Percentiles rank a stretch among this genome's conserved stretches.
Evolutionary conservation across 805 yeast genomes (phyloP).

Genomic region (Tetrapisispora fleetii): DNA sequence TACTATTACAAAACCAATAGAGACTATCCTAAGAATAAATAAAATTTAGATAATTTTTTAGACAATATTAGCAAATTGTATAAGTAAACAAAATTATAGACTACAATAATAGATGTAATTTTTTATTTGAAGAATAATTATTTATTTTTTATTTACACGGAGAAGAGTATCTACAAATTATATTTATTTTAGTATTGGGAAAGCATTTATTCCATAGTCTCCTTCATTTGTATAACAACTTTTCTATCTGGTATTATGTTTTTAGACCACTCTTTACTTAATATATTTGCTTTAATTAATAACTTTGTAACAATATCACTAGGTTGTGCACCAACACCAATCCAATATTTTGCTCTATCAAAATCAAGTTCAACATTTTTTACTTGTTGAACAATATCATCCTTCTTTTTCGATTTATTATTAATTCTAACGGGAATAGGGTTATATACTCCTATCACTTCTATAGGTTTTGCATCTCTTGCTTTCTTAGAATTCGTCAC

Average conservation of each 20-base stretch:
- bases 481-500: conserved; percentile 70
- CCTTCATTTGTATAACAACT: conserved; percentile 18
- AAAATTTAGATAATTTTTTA: not conserved
- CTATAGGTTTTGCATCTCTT: conserved; percentile 83
- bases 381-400: conserved; percentile 39
- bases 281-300: conserved; percentile 66
- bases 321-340: conserved; percentile 95
- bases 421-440: conserved; percentile 68
- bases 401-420: conserved; percentile 40
- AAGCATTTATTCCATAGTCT: conserved; percentile 14
- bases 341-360: conserved; percentile 87
- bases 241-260: conserved; percentile 6
- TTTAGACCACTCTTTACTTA: conserved; percentile 23
- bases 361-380: conserved; percentile 83
- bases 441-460: conserved; percentile 88
- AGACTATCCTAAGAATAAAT: not conserved
- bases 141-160: not conserved
- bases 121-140: not conserved
- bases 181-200: not conserved
- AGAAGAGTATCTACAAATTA: not conserved
- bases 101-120: not conserved
- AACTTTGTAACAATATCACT: conserved; percentile 69
- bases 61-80: not conserved
- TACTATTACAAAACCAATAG: not conserved
- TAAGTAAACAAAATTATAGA: not conserved